A percentile compares a stretch with the other conserved stretches of the same genome.
phyloP scores from a whole-genome alignment of 768 basidiomycete genomes.

The Clitopilus hobsonii region DNA sequence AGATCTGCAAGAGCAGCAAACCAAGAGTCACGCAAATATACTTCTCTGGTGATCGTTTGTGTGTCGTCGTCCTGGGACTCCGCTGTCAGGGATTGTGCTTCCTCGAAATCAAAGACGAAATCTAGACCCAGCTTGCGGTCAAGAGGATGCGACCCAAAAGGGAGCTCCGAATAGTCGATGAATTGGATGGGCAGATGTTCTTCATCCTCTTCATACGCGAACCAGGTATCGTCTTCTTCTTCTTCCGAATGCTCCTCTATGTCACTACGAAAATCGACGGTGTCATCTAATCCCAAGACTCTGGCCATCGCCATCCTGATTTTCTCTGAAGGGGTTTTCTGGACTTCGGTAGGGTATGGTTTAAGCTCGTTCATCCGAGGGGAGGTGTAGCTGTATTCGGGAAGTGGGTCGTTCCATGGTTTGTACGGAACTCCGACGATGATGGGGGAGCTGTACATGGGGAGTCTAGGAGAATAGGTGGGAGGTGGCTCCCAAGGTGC shows the following conservation, averaged over 20 bases:
- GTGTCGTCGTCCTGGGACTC: neutral
- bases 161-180: neutral
- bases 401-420: neutral
- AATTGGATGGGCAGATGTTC: neutral
- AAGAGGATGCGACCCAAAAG: neutral
- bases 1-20: neutral
- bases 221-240: too few species aligned
- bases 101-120: neutral
- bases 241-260: too few species aligned
- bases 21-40: neutral
- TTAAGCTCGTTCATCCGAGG: neutral
- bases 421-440: neutral
- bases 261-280: too few species aligned
- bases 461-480: conserved; percentile 1
- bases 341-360: neutral
- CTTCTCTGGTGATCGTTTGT: neutral
- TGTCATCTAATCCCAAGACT: neutral
- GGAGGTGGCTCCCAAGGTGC: conserved; percentile 8
- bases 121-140: neutral
- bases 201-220: neutral
- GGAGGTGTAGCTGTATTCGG: neutral
- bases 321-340: neutral
- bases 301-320: neutral
- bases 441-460: neutral
- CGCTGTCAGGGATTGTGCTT: too few species aligned